Base-by-base conservation (phyloP, 1,284 basidiomycete species). In the Naganishia cerealis region DNA sequence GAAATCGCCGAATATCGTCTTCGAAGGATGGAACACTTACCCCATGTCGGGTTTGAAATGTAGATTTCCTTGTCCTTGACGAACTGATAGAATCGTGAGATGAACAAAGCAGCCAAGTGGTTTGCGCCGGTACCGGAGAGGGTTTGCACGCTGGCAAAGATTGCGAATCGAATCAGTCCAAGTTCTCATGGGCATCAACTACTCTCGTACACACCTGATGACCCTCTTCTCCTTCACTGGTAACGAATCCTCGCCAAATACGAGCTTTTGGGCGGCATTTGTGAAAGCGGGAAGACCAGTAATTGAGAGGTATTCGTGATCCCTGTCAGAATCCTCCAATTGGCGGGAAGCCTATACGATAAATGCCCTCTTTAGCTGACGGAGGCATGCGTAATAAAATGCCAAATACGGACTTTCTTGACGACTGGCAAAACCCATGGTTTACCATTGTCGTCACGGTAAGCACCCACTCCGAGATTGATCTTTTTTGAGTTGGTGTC, bases 91-190 rank as follows among this genome's bases (percentile, higher is more conserved):
- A 91, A 94, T 69, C 84, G 84, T 72, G 86, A 86, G 70, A 97
- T 82, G 84, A 96, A 96, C 67, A 91, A 81, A 2, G 88, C 93
- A 52, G 88, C 94, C 53, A 95, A 84, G 81, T 96, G 94, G 82
- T 95, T 94, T 62, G 94, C 94, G 71, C 94, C 94, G 1, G 94
- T 97, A 43, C 94, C 94, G 24, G 92, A 95, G 75, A 97, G 92
- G 26, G 94, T 95, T 82, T 95, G 92, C 52, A 89, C 88, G 74
- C 88, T 90, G 65, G 39, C 4, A 21, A n/a, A 54, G 13, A 24
- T 53, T 6, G n/a, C 18, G n/a, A n/a, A 43, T 42, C 16, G 42
- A 16, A 15, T 54, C 10, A 26, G 8, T 18, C 18, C 15, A 13
- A 21, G 8, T 10, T 1, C 21, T 24, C 46, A 5, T 15, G 18